Evolutionary conservation across 1,139 yeast genomes (phyloP).

Genomic region (Taiozyma onychis): DNA sequence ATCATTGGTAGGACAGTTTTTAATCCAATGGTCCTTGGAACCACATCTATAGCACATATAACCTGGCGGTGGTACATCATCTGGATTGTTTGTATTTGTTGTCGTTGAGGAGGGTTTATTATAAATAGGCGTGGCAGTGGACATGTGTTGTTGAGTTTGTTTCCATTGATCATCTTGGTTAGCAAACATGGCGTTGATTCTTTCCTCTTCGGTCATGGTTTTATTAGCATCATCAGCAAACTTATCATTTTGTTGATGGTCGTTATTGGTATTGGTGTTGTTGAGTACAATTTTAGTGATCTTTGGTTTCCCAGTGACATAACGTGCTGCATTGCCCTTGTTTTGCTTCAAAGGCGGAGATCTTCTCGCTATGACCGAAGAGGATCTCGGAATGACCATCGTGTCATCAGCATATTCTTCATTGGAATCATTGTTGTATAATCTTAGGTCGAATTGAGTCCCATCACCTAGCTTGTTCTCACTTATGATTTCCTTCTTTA

Average conservation of each 20-base stretch:
- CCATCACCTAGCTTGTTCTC: constrained; percentile 83
- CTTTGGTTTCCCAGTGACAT: constrained; percentile 81
- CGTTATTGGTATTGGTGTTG: constrained; percentile 6
- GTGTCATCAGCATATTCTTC: constrained; percentile 86
- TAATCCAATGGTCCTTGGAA: constrained; percentile 93
- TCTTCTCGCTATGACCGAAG: constrained; percentile 75
- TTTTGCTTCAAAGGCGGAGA: constrained; percentile 67
- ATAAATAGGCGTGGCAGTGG: constrained; percentile 63
- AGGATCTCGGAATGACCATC: constrained; percentile 77
- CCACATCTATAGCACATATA: constrained; percentile 97
- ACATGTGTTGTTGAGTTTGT: constrained; percentile 86
- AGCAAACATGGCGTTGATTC: constrained; percentile 84
- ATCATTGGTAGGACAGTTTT: constrained; percentile 88
- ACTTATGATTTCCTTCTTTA: constrained; percentile 81
- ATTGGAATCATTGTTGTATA: constrained; percentile 74
- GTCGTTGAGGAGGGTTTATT: constrained; percentile 39
- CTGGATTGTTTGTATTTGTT: constrained; percentile 27
- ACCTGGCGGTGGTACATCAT: constrained; percentile 81
- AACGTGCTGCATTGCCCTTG: constrained; percentile 63
- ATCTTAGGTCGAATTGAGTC: constrained; percentile 69
- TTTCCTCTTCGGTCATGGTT: constrained; percentile 73
- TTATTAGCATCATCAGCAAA: constrained; percentile 26
- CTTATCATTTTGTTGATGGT: constrained; percentile 20
- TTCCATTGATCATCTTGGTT: constrained; percentile 94
- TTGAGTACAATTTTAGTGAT: constrained; percentile 38